phyloP scores from a whole-genome alignment of 768 basidiomycete genomes.

The Mycena indigotica region DNA sequence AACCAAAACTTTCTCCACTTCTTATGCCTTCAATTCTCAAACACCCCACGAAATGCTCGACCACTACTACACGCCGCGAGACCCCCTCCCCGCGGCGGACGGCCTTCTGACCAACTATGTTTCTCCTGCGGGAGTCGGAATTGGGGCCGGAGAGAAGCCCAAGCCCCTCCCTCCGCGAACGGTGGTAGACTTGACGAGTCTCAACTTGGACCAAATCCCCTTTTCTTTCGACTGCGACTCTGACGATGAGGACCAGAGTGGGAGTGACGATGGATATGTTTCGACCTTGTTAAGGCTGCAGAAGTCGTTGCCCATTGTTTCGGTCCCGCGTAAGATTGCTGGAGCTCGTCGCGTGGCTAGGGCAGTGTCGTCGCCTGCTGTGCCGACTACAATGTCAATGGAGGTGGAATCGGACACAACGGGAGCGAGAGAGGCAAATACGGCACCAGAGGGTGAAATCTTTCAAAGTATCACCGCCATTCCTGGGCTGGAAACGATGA shows the following conservation, averaged over 20 bases:
- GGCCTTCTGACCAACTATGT: neutral
- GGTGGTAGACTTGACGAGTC: slow-evolving; percentile 16
- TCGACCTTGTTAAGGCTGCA: slow-evolving; percentile 18
- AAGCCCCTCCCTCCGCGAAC: neutral
- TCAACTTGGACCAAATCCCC: slow-evolving; percentile 15
- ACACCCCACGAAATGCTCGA: slow-evolving; percentile 9
- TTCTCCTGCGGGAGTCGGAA: neutral
- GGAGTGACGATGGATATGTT: slow-evolving; percentile 21
- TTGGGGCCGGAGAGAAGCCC: neutral
- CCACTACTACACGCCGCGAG: slow-evolving; percentile 17
- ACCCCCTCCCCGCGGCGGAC: neutral
- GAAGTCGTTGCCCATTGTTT: neutral
- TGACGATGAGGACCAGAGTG: slow-evolving; percentile 12
- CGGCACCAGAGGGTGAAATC: slow-evolving; percentile 13
- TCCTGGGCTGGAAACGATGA: slow-evolving; percentile 16
- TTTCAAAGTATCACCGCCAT: slow-evolving; percentile 22
- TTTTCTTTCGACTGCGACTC: slow-evolving; percentile 24
- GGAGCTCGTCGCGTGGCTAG: slow-evolving; percentile 16
- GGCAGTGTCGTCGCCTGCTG: slow-evolving; percentile 6
- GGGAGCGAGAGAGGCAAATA: neutral
- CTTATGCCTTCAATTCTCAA: neutral
- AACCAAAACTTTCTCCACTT: neutral
- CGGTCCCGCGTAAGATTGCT: slow-evolving; percentile 12
- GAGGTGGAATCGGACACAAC: neutral
- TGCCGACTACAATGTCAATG: neutral